Evolutionary conservation across 2,329 filamentous ascomycete species (phyloP).

Genomic region (Cryphonectria naterciae): DNA sequence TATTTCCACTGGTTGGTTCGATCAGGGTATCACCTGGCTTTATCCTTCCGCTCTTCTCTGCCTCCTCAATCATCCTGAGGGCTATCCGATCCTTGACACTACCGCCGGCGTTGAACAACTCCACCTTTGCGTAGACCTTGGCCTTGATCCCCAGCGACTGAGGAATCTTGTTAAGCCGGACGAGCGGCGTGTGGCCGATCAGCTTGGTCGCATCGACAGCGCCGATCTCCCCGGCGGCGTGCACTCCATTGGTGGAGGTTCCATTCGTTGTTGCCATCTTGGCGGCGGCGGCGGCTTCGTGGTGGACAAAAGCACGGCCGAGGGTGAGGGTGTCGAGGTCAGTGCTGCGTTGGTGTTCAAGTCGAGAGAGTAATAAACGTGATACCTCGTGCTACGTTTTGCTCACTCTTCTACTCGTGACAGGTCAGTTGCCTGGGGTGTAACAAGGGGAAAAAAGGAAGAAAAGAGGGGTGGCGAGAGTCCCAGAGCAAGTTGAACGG

Average conservation of each 20-base stretch:
- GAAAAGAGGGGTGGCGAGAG: not conserved
- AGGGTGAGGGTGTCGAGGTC: not conserved
- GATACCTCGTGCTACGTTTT: not conserved
- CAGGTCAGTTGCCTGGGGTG: not conserved
- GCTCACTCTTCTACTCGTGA: not conserved
- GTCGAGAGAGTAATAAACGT: slow-evolving; percentile 2
- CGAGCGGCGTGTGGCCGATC: slow-evolving; percentile 95
- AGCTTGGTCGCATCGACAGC: slow-evolving; percentile 75
- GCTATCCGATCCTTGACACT: slow-evolving; percentile 96
- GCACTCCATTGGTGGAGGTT: slow-evolving; percentile 19
- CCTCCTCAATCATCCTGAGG: slow-evolving; percentile 95
- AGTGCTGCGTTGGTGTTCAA: not conserved
- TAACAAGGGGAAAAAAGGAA: not conserved
- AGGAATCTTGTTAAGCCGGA: slow-evolving; percentile 90
- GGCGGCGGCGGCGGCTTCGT: not conserved
- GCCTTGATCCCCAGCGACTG: slow-evolving; percentile 88
- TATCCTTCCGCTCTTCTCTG: slow-evolving; percentile 87
- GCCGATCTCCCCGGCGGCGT: slow-evolving; percentile 24
- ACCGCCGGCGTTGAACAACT: slow-evolving; percentile 92
- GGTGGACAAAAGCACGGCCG: not conserved
- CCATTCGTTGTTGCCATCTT: slow-evolving; percentile 26
- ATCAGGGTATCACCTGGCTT: slow-evolving; percentile 97
- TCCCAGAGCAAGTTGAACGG: not conserved
- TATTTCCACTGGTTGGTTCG: slow-evolving; percentile 97
- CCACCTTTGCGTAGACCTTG: slow-evolving; percentile 87